Evolutionary conservation across 2,329 filamentous ascomycete genomes (phyloP).

Genomic region (Aspergillus sp.): DNA sequence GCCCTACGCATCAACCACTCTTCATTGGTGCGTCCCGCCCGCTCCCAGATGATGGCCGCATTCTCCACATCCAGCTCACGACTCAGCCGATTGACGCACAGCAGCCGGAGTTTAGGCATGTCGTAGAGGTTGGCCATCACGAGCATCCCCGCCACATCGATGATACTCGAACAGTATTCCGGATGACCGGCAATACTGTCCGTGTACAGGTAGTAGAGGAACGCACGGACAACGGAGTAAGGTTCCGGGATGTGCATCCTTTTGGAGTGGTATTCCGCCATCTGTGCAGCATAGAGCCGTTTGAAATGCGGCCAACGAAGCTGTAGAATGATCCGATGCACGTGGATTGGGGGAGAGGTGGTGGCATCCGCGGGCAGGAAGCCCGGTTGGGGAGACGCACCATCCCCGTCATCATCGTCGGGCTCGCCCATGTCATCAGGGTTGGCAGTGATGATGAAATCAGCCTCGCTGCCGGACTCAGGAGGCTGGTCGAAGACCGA

Average conservation of each 20-base stretch:
- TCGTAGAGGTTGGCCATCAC: slow-evolving; percentile 99
- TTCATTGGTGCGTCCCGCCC: slow-evolving; percentile 83
- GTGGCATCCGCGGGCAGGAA: slow-evolving; percentile 35
- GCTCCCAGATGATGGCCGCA: slow-evolving; percentile 94
- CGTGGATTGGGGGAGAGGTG: slow-evolving; percentile 82
- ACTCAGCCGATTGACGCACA: slow-evolving; percentile 86
- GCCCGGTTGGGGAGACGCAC: slow-evolving; percentile 25
- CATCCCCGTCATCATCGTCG: slow-evolving; percentile 53
- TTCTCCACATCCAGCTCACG: slow-evolving; percentile 92
- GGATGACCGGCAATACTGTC: slow-evolving; percentile 72
- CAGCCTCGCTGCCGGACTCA: slow-evolving; percentile 79
- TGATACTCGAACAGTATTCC: slow-evolving; percentile 61
- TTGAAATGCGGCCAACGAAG: slow-evolving; percentile 96
- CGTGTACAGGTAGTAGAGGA: slow-evolving; percentile 94
- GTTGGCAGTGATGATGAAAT: slow-evolving; percentile 87
- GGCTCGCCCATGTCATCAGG: slow-evolving; percentile 59
- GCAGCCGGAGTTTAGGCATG: slow-evolving; percentile 83
- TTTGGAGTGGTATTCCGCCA: slow-evolving; percentile 96
- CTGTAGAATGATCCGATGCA: slow-evolving; percentile 91
- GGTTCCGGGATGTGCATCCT: slow-evolving; percentile 98
- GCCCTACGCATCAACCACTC: slow-evolving; percentile 90
- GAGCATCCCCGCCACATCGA: slow-evolving; percentile 87
- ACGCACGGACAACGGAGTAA: slow-evolving; percentile 89
- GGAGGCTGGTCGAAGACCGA: slow-evolving; percentile 83
- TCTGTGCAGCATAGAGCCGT: slow-evolving; percentile 85